Conservation (phyloP, 2,329 filamentous ascomycete species). For the Lachnellula arida region DNA sequence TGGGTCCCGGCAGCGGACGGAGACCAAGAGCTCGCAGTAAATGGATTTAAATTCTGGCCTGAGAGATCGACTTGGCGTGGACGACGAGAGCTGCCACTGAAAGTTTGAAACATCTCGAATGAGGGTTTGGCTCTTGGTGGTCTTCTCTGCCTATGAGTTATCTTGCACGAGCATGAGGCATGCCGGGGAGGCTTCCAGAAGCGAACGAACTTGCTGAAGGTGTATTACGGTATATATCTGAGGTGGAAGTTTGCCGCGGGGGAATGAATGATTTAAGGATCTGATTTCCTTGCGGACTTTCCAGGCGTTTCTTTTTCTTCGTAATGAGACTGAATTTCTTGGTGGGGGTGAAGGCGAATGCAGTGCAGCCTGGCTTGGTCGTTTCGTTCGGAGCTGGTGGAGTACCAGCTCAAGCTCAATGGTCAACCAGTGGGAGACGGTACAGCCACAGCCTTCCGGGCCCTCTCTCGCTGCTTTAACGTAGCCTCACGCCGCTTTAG, state of each 20-base stretch:
- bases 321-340: not conserved
- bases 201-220: not conserved
- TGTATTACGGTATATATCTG: not conserved
- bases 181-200: conserved; percentile 11
- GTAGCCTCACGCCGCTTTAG: not conserved
- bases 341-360: not conserved
- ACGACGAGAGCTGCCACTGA: conserved; percentile 81
- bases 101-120: conserved; percentile 76
- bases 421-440: not conserved
- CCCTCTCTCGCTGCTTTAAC: not conserved
- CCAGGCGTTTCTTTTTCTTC: not conserved
- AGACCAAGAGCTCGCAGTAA: conserved; percentile 58
- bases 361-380: not conserved
- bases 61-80: conserved; percentile 92
- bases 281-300: not conserved
- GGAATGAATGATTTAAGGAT: too few relatives aligned
- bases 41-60: conserved; percentile 76
- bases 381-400: too few relatives aligned
- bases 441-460: not conserved
- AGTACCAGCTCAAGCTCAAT: too few relatives aligned
- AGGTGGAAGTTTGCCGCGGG: not conserved
- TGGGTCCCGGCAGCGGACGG: conserved; percentile 60
- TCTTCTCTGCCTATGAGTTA: conserved; percentile 12
- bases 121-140: conserved; percentile 11
- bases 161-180: conserved; percentile 20